Conservation (phyloP, 2,329 filamentous ascomycete species). For the Coniochaeta hoffmannii region DNA sequence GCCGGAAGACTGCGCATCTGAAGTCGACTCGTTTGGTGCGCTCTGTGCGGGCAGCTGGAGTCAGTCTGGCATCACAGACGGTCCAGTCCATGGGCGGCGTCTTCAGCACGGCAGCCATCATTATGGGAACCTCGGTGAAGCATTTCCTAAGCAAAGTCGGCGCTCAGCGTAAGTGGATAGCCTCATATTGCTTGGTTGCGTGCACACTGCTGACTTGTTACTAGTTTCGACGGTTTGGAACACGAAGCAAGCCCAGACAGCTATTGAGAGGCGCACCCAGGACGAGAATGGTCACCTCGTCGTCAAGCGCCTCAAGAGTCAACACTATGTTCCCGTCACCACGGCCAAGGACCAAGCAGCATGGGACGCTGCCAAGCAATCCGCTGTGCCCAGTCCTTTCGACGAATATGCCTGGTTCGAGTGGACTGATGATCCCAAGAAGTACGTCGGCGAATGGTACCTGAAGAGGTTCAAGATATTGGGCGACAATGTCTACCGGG, state of each 20-base stretch:
- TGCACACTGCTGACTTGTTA: not conserved
- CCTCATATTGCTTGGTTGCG: not conserved
- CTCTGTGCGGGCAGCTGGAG: not conserved
- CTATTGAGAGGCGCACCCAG: constrained; percentile 9
- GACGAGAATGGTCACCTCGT: constrained; percentile 7
- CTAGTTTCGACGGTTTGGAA: constrained; percentile 1
- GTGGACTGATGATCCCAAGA: constrained; percentile 16
- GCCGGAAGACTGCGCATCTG: not conserved
- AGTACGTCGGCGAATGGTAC: constrained; percentile 14
- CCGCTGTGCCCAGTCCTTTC: not conserved
- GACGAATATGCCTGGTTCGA: constrained; percentile 7
- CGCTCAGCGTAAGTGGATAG: not conserved
- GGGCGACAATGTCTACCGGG: constrained; percentile 11
- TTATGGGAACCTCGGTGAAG: constrained; percentile 11
- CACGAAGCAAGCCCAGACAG: not conserved
- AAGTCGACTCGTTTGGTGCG: not conserved
- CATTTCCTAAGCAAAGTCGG: not conserved
- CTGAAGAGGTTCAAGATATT: constrained; percentile 6
- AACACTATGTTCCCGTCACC: constrained; percentile 5
- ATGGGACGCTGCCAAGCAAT: not conserved
- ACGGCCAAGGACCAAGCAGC: not conserved
- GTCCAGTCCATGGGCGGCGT: constrained; percentile 9
- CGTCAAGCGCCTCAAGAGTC: constrained; percentile 17
- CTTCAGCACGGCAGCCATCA: constrained; percentile 8
- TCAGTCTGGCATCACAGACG: not conserved